phyloP scores from a whole-genome alignment of 352 stramenopile species.

The Plasmopara muralis region DNA sequence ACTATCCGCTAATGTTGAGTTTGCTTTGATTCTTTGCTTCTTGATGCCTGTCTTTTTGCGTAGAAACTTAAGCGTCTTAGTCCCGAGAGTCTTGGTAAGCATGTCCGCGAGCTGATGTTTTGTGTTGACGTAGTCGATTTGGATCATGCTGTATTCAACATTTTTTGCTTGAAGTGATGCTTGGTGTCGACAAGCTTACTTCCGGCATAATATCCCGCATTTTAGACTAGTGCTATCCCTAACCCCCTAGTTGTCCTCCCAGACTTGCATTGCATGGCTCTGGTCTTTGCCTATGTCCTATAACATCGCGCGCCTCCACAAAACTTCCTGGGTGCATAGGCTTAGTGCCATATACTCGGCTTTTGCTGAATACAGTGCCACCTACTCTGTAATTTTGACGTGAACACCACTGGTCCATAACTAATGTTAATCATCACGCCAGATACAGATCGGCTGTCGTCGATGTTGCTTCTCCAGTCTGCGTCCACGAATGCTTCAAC shows the following conservation, averaged over 20 bases:
- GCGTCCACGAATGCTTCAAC: neutral
- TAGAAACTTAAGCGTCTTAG: neutral
- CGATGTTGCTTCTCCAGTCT: neutral
- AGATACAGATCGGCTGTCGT: neutral
- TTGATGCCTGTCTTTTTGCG: neutral
- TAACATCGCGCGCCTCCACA: neutral
- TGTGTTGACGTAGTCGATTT: neutral
- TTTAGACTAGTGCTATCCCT: neutral
- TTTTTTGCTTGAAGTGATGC: neutral
- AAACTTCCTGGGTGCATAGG: slow-evolving; percentile 8
- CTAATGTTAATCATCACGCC: slow-evolving; percentile 3
- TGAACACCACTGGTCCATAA: slow-evolving; percentile 12
- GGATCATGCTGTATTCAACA: neutral
- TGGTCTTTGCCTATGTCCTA: slow-evolving; percentile 3
- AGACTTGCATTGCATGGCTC: slow-evolving; percentile 1
- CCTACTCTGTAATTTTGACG: slow-evolving; percentile 6
- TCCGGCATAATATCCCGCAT: neutral
- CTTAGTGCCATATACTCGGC: slow-evolving; percentile 16
- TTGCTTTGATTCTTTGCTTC: neutral
- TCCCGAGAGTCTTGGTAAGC: neutral
- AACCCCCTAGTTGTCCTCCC: neutral
- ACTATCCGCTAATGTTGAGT: neutral
- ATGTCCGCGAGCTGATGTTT: neutral
- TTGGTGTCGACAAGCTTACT: neutral
- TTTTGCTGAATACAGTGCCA: slow-evolving; percentile 7